Conservation (phyloP, 148 eudicot genomes). For the Arbutus unedo region DNA sequence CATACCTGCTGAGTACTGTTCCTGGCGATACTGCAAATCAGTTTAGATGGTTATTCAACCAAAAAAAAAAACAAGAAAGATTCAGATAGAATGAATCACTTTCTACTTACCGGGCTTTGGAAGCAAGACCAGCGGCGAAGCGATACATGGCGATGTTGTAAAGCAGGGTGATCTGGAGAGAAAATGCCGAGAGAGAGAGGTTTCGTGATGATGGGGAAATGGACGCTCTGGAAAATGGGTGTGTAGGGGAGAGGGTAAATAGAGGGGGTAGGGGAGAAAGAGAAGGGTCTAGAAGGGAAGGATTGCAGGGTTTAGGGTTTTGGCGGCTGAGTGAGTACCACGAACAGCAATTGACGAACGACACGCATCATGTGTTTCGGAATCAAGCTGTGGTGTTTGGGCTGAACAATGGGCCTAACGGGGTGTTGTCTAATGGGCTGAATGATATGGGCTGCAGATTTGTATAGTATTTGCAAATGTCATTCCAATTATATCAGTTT, state of each 20-base stretch:
- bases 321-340: neutral
- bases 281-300: conserved; percentile 19
- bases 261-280: neutral
- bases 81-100: neutral
- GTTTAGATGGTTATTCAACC: neutral
- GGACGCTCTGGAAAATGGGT: neutral
- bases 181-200: neutral
- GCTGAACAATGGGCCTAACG: neutral
- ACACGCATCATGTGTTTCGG: neutral
- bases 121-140: conserved; percentile 33
- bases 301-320: conserved; percentile 29
- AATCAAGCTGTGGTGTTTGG: neutral
- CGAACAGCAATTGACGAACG: neutral
- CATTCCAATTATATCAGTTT: too few species aligned
- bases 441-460: neutral
- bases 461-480: too few species aligned
- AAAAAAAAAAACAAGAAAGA: neutral
- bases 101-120: conserved; percentile 29
- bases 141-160: conserved; percentile 27
- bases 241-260: conserved; percentile 2
- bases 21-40: conserved; percentile 26
- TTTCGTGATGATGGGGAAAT: neutral
- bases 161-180: neutral
- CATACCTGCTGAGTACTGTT: conserved; percentile 27
- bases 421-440: neutral